Percentiles rank a stretch among this genome's conserved stretches.
Conservation (phyloP, 129 eudicot genomes). For the Deinandra increscens region DNA sequence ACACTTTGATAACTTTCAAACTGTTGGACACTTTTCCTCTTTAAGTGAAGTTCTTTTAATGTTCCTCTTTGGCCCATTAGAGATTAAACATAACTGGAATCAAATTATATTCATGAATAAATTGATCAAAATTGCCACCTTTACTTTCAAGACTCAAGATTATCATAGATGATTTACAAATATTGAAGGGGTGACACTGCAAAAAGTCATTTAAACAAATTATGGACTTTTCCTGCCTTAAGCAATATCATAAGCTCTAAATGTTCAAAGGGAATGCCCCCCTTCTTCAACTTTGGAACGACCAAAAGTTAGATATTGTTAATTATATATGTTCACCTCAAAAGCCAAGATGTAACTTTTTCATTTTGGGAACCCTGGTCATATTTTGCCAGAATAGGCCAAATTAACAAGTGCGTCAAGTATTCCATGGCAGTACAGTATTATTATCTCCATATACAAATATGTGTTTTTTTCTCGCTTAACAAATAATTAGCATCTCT, state of each 20-base stretch:
- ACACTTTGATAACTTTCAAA: not conserved
- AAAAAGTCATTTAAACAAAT: no score
- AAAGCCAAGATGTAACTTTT: not conserved
- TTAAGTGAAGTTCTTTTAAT: not conserved
- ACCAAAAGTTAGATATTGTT: not conserved
- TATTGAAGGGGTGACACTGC: no score
- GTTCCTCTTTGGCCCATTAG: not conserved
- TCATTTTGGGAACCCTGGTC: not conserved
- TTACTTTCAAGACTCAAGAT: not conserved
- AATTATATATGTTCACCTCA: not conserved
- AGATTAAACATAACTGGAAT: not conserved
- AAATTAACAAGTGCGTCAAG: not conserved
- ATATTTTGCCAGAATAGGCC: not conserved
- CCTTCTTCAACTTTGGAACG: not conserved
- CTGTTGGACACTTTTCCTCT: not conserved
- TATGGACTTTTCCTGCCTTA: not conserved
- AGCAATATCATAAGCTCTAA: not conserved
- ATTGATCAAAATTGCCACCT: not conserved
- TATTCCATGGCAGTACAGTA: not conserved
- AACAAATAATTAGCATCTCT: not conserved
- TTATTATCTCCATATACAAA: not conserved
- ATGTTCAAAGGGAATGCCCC: not conserved
- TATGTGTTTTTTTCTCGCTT: not conserved
- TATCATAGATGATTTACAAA: not conserved
- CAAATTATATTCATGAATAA: not conserved